Conservation (phyloP, 1,284 basidiomycete genomes). For the Boletus smithii region DNA sequence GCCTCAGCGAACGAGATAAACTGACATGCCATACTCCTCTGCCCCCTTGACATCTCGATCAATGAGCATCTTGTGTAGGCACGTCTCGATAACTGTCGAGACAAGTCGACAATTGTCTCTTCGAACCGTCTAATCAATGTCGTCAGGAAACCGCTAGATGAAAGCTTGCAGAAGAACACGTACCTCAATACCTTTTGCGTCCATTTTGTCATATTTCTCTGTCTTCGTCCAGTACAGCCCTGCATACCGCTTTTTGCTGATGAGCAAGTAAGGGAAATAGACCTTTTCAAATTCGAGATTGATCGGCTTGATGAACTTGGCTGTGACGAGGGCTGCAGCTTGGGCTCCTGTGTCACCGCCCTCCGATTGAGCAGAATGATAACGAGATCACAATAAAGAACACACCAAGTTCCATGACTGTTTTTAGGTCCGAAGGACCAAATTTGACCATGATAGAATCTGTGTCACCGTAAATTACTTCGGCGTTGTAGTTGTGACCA, state of each 20-base stretch:
- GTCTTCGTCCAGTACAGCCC: conserved; percentile 93
- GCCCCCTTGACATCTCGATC: conserved; percentile 90
- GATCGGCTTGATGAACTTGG: conserved; percentile 90
- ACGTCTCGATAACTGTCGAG: conserved; percentile 94
- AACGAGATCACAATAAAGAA: not conserved
- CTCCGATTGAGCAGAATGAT: not conserved
- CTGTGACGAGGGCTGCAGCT: conserved; percentile 90
- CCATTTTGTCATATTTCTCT: conserved; percentile 98
- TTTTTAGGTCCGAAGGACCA: conserved; percentile 79
- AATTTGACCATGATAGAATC: conserved; percentile 98
- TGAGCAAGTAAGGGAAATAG: conserved; percentile 94
- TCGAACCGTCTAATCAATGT: conserved; percentile 76
- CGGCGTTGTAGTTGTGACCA: conserved; percentile 81
- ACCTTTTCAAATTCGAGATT: conserved; percentile 99
- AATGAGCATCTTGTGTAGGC: conserved; percentile 94
- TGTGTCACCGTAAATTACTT: conserved; percentile 95
- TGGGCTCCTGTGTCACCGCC: conserved; percentile 65
- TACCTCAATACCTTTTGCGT: conserved; percentile 97
- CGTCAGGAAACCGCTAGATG: not conserved
- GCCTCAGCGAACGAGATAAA: conserved; percentile 4
- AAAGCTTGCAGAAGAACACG: conserved; percentile 19
- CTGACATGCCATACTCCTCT: conserved; percentile 62
- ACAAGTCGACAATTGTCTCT: conserved; percentile 95
- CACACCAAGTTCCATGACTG: conserved; percentile 85
- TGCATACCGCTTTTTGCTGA: conserved; percentile 96